Base-by-base conservation (phyloP, 2,329 filamentous ascomycete genomes). In the Trichoderma sp. region DNA sequence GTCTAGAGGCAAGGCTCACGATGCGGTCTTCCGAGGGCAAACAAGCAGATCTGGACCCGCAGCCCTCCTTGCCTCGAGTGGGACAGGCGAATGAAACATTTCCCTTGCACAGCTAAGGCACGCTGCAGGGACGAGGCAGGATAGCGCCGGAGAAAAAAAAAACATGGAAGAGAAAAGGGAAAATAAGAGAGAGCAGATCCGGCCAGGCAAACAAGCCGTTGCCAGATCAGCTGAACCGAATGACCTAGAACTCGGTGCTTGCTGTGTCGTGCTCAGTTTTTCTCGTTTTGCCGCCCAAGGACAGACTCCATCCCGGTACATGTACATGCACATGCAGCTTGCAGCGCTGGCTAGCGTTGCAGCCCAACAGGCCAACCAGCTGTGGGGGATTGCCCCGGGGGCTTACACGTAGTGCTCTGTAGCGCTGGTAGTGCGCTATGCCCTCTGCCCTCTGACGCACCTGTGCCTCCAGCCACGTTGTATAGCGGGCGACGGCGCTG, bases 291-390 rank as follows among this genome's bases (percentile, higher is more conserved):
- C 66, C 50, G 31, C n/a, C 29, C 29, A n/a, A 53, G 21, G 65
- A n/a, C 31, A 29, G 27, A 67, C 65, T 56, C 65, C 45, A 53
- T 69, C 66, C 67, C 29, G 59, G 59, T 35, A 63, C 59, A 63
- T 41, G 59, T 31, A 29, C 31, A 35, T 41, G 68, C 31, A 62
- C 50, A 21, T 71, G 59, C 68, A 50, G 56, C 67, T 24, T 62
- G 68, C 56, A 71, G 68, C 45, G 69, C 66, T 75, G 45, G 74
- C 66, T 75, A 75, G 75, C 56, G 64, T 67, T 73, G 68, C 62
- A 73, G 68, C 68, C 68, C 75, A 75, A 75, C 45, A 53, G 45
- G 64, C 72, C 72, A 74, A 74, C 72, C 73, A 65, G 65, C 59
- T 21, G 73, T 59, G 59, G 62, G 33, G 62, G 71, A 67, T 50